phyloP scores from a whole-genome alignment of 495 filamentous ascomycete species.

The Daldinia decipiens region DNA sequence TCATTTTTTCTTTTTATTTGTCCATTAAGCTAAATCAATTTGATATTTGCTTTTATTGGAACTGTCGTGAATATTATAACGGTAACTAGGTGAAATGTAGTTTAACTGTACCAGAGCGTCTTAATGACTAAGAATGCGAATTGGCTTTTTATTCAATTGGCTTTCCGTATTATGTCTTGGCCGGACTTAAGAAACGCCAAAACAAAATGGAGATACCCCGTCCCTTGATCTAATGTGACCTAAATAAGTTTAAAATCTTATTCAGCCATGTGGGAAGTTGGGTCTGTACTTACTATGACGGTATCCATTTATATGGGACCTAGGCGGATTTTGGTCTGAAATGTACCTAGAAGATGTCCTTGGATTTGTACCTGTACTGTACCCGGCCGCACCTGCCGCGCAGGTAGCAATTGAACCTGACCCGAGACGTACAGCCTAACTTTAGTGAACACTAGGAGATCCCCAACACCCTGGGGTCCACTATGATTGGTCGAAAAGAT shows the following conservation, averaged over 20 bases:
- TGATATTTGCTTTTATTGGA: not conserved
- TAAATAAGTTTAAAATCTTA: constrained; percentile 32
- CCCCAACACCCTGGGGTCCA: constrained; percentile 37
- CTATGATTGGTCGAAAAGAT: constrained; percentile 24
- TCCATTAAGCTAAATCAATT: not conserved
- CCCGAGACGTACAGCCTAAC: constrained; percentile 38
- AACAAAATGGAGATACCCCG: constrained; percentile 29
- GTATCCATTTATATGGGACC: constrained; percentile 17
- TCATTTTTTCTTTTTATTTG: not conserved
- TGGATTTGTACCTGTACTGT: constrained; percentile 19
- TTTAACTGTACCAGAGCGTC: not conserved
- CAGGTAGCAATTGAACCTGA: constrained; percentile 36
- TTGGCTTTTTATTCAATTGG: not conserved
- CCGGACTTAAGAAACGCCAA: constrained; percentile 35
- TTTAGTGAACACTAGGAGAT: constrained; percentile 18
- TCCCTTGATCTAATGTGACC: constrained; percentile 22
- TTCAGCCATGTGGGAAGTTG: constrained; percentile 31
- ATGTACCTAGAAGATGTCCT: constrained; percentile 2
- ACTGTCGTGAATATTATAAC: not conserved
- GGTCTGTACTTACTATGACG: constrained; percentile 37
- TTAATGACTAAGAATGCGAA: not conserved
- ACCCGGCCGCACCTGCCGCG: constrained; percentile 26
- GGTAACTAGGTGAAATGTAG: not conserved
- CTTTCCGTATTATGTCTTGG: not conserved
- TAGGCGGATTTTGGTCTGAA: not conserved